Conservation (phyloP, 1,284 basidiomycete genomes). For the Neolentinus lepideus region DNA sequence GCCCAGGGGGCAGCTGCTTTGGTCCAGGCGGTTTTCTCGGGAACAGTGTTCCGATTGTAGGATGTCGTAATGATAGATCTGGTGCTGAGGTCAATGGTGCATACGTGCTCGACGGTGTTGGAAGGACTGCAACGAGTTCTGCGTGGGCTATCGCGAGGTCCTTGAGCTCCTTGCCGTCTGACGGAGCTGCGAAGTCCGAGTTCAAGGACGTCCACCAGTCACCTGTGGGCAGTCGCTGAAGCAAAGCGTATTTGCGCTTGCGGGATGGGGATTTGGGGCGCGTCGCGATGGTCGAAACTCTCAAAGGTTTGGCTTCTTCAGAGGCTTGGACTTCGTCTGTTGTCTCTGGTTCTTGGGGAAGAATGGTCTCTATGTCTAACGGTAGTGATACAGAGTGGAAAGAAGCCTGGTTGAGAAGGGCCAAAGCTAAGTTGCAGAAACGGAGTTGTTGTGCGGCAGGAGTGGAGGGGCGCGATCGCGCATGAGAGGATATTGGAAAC, state of each 20-base stretch:
- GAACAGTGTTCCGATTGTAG: constrained; percentile 26
- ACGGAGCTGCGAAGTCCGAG: constrained; percentile 29
- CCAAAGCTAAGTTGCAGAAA: constrained; percentile 66
- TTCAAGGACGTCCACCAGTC: constrained; percentile 75
- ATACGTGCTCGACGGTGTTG: constrained; percentile 39
- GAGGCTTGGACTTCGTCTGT: constrained; percentile 18
- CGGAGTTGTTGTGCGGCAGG: constrained; percentile 61
- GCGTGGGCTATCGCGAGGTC: constrained; percentile 56
- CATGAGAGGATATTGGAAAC: constrained; percentile 57
- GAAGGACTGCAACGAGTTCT: constrained; percentile 66
- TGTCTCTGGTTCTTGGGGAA: constrained; percentile 24
- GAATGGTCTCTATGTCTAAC: constrained; percentile 36
- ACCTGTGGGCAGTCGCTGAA: constrained; percentile 67
- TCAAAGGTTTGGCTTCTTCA: constrained; percentile 13
- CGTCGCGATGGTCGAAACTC: constrained; percentile 17
- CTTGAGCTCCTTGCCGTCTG: constrained; percentile 34
- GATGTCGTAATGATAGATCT: not conserved
- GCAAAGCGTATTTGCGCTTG: constrained; percentile 57
- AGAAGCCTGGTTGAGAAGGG: constrained; percentile 65
- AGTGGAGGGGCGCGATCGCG: constrained; percentile 50
- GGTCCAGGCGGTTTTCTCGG: constrained; percentile 14
- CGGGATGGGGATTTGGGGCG: constrained; percentile 14
- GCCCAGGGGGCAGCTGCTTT: constrained; percentile 32
- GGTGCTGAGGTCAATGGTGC: constrained; percentile 12
- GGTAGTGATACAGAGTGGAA: constrained; percentile 36